These are phyloP conservation scores for Isabelozyma rhagii DNA, from an alignment of 805 yeast species.

Conservation along the genomic window DNA sequence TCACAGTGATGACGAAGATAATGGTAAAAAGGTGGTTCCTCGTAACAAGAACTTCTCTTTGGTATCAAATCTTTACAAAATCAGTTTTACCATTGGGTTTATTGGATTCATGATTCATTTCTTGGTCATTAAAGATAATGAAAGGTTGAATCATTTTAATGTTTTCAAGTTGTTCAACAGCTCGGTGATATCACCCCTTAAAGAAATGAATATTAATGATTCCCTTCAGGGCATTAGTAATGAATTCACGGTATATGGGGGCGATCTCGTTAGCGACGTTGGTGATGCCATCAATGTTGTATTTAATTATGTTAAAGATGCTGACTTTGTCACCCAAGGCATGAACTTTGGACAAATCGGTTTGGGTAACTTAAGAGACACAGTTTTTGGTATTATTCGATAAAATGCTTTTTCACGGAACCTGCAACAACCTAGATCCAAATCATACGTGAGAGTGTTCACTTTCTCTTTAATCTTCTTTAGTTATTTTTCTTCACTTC, in stretches of 20 bases:
- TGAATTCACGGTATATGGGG: conserved; percentile 7
- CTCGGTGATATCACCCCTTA: neutral
- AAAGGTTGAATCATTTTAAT: conserved; percentile 4
- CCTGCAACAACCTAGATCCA: neutral
- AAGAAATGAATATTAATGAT: conserved; percentile 2
- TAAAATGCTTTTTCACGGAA: neutral
- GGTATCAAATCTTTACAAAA: conserved; percentile 21
- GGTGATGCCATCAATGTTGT: conserved; percentile 9
- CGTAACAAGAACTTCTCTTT: conserved; percentile 9
- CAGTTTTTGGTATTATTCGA: conserved; percentile 17
- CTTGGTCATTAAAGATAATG: conserved; percentile 20
- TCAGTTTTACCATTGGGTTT: conserved; percentile 38
- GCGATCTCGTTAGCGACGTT: conserved; percentile 6
- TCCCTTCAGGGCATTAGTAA: conserved; percentile 4
- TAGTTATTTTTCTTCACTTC: neutral
- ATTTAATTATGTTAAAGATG: conserved; percentile 9
- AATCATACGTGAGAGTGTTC: too few species aligned
- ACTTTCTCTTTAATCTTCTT: neutral
- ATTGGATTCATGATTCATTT: conserved; percentile 37
- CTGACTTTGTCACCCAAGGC: conserved; percentile 15
- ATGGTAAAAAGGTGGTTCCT: conserved; percentile 2
- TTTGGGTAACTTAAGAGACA: conserved; percentile 28
- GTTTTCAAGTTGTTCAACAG: conserved; percentile 2
- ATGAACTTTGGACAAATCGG: conserved; percentile 28
- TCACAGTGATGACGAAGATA: conserved; percentile 5